Percentiles rank a stretch among this genome's conserved stretches.
These are phyloP conservation scores for Cornus kousa DNA, from an alignment of 148 eudicot genomes.

Conservation along the genomic window DNA sequence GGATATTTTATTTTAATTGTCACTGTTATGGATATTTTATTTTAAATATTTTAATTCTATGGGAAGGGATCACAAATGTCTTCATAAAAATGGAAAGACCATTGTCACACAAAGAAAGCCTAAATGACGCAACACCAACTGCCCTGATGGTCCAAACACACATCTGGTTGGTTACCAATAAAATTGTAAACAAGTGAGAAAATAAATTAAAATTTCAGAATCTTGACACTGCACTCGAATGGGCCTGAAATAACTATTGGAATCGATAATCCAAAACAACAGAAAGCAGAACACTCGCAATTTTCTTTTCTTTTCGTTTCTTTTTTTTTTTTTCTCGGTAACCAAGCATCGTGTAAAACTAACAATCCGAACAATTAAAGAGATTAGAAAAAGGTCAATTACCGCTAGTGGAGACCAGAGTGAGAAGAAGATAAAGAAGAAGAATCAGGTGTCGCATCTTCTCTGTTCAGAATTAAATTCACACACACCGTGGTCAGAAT, in stretches of 20 bases:
- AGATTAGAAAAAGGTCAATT: constrained; percentile 1
- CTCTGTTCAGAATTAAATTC: constrained; percentile 21
- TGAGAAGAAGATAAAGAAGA: constrained; percentile 25
- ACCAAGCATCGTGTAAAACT: not conserved
- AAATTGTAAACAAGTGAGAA: not conserved
- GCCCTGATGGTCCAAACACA: too few relatives aligned
- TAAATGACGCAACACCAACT: too few relatives aligned
- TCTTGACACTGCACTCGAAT: not conserved
- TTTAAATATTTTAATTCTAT: too few relatives aligned
- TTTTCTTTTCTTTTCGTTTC: not conserved
- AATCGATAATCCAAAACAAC: too few relatives aligned
- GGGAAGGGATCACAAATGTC: too few relatives aligned
- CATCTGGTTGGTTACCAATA: not conserved
- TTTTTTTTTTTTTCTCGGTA: not conserved
- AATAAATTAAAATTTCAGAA: not conserved
- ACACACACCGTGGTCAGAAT: constrained; percentile 31
- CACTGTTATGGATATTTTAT: too few relatives aligned
- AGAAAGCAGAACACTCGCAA: not conserved
- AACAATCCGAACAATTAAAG: not conserved
- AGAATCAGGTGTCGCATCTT: constrained; percentile 28
- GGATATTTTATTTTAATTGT: too few relatives aligned
- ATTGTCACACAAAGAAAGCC: too few relatives aligned
- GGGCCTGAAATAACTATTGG: not conserved
- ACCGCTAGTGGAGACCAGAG: constrained; percentile 36
- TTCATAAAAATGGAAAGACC: too few relatives aligned